Conservation (phyloP, 1,284 basidiomycete genomes). For the Filobasidium uniguttulatum region DNA sequence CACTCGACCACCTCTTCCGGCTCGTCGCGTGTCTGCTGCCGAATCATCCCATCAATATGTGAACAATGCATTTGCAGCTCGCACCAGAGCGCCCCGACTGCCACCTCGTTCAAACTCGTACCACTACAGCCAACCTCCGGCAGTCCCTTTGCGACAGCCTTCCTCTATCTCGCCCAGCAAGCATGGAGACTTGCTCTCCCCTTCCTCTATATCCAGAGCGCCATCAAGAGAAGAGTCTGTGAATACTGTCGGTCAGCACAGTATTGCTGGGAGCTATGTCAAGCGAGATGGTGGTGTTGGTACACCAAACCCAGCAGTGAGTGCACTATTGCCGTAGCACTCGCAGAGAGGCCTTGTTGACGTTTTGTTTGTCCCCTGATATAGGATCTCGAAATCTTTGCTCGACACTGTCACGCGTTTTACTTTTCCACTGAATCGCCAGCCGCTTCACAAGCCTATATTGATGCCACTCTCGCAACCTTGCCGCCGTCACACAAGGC, state of each 20-base stretch:
- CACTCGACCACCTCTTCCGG: neutral
- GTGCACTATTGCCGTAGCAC: neutral
- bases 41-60: neutral
- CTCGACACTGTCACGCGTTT: constrained; percentile 28
- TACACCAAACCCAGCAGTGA: constrained; percentile 5
- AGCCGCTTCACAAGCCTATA: constrained; percentile 21
- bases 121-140: neutral
- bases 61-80: neutral
- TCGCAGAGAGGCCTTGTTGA: neutral
- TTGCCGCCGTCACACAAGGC: constrained; percentile 28
- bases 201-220: neutral
- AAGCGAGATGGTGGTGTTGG: constrained; percentile 3
- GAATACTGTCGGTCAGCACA: constrained; percentile 1
- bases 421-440: constrained; percentile 24
- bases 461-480: constrained; percentile 25
- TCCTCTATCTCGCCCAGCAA: neutral
- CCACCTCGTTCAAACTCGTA: neutral
- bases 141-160: neutral
- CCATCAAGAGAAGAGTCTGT: neutral
- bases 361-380: neutral
- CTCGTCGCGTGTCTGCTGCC: neutral
- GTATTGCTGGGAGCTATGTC: constrained; percentile 3
- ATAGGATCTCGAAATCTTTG: constrained; percentile 25
- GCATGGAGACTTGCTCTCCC: neutral
- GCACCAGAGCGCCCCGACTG: neutral